A percentile compares a stretch with the other conserved stretches of the same genome.
Conservation (phyloP, 2,329 filamentous ascomycete genomes). For the Talaromyces sp. region DNA sequence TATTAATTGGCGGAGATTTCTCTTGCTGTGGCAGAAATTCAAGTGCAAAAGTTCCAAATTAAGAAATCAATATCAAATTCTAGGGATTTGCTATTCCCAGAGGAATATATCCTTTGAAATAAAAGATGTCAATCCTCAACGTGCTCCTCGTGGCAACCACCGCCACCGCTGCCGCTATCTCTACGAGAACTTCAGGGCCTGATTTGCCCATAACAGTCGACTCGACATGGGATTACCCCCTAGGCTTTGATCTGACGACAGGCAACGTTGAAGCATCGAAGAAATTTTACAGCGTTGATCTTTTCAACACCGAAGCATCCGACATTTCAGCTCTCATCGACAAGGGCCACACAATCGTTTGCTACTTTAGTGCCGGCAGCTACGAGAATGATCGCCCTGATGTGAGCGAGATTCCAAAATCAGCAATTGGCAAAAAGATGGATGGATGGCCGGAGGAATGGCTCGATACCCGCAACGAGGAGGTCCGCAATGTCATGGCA, state of each 20-base stretch:
- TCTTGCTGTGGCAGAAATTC: neutral
- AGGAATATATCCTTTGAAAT: neutral
- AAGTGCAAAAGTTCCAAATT: neutral
- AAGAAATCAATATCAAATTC: neutral
- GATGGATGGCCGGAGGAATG: slow-evolving; percentile 1
- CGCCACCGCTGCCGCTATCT: neutral
- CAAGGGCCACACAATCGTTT: neutral
- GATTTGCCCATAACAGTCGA: neutral
- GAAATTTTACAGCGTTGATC: neutral
- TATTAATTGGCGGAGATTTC: neutral
- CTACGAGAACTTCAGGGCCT: neutral
- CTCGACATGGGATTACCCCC: neutral
- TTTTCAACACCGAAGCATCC: neutral
- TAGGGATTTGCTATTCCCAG: neutral
- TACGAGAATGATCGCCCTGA: neutral
- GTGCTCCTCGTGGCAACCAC: neutral
- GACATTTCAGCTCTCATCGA: neutral
- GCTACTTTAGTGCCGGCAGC: neutral
- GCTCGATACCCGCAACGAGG: neutral
- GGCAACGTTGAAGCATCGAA: neutral
- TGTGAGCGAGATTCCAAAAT: neutral
- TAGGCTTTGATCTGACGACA: neutral
- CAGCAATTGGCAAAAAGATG: neutral
- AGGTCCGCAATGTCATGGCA: neutral
- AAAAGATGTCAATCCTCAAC: neutral